Percentiles rank a stretch among this genome's conserved stretches.
Conservation (phyloP, 1,284 basidiomycete genomes). For the Rhodotorula sp. region DNA sequence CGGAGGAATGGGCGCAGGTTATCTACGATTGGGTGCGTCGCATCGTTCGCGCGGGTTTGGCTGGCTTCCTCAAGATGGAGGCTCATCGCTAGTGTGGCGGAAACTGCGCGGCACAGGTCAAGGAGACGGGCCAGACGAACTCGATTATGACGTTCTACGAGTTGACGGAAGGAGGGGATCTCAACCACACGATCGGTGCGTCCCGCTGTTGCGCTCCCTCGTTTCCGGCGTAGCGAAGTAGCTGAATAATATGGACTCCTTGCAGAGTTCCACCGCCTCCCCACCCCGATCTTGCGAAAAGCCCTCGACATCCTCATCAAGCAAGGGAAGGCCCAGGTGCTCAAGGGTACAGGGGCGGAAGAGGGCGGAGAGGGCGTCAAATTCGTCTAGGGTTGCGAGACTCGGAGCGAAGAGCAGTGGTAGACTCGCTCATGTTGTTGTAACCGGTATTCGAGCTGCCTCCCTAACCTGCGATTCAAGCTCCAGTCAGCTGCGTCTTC, state of each 20-base stretch:
- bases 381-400: constrained; percentile 47
- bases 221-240: too few relatives aligned
- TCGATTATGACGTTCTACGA: constrained; percentile 59
- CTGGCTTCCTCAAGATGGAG: too few relatives aligned
- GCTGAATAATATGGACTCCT: too few relatives aligned
- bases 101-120: constrained; percentile 46
- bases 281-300: constrained; percentile 50
- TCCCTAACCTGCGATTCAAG: too few relatives aligned
- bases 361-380: constrained; percentile 53
- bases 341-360: constrained; percentile 51
- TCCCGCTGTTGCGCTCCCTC: too few relatives aligned
- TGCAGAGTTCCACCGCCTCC: constrained; percentile 54
- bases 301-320: constrained; percentile 54
- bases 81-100: too few relatives aligned
- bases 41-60: background rate
- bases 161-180: constrained; percentile 53
- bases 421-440: background rate
- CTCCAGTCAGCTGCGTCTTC: too few relatives aligned
- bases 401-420: background rate
- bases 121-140: constrained; percentile 54
- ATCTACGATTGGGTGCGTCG: constrained; percentile 56
- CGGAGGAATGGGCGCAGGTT: constrained; percentile 55
- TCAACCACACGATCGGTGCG: constrained; percentile 50
- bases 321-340: constrained; percentile 55
- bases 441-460: background rate